Evolutionary conservation across 306 rosid genomes (phyloP).

Genomic region (Hippophae tibetana): DNA sequence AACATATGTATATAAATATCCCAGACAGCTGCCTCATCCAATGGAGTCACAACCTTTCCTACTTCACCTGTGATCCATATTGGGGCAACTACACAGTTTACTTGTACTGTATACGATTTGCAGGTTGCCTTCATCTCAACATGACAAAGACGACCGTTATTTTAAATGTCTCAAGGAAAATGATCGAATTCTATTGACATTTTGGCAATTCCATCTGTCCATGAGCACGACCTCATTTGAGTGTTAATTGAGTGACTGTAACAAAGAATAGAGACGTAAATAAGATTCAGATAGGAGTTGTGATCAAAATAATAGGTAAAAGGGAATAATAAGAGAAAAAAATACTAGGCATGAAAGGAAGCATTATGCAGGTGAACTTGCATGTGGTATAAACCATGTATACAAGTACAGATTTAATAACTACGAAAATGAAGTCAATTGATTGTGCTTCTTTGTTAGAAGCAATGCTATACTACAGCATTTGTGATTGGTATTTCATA

Average conservation of each 20-base stretch:
- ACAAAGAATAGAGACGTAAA: constrained; percentile 9
- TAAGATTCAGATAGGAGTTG: neutral
- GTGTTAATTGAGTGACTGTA: constrained; percentile 47
- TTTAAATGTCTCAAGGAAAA: neutral
- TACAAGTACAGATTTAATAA: no score
- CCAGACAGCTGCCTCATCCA: constrained; percentile 20
- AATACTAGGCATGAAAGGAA: no score
- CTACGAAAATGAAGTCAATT: no score
- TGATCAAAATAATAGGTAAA: no score
- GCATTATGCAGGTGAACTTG: no score
- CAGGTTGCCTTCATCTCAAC: constrained; percentile 18
- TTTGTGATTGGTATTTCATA: no score
- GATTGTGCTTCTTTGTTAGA: no score
- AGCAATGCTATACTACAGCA: no score
- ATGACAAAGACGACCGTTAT: neutral
- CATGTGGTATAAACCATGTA: no score
- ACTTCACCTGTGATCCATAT: constrained; percentile 15
- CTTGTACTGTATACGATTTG: constrained; percentile 18
- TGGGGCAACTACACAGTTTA: constrained; percentile 3
- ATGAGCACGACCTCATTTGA: constrained; percentile 7
- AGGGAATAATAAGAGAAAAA: no score
- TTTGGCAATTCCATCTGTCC: constrained; percentile 7
- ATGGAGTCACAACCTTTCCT: constrained; percentile 18
- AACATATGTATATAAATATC: constrained; percentile 9
- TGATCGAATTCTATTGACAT: constrained; percentile 24